Percentiles rank a stretch among this genome's conserved stretches.
phyloP scores from a whole-genome alignment of 305 asterid genomes.

The Rubia peregrina region DNA sequence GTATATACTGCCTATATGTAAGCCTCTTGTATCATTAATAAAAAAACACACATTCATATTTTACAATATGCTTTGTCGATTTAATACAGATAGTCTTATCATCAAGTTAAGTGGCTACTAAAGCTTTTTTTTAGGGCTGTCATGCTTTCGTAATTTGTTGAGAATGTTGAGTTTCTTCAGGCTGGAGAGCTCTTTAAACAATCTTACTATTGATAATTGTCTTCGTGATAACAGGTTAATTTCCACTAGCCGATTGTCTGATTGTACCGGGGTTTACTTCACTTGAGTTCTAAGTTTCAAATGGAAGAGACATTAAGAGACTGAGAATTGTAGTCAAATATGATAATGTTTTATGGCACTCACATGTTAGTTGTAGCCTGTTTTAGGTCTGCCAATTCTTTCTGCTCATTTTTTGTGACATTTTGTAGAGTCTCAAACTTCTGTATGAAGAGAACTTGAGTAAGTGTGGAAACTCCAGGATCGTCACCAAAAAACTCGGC shows the following conservation, averaged over 20 bases:
- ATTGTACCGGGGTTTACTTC: background rate
- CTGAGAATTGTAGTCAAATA: background rate
- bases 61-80: too few species aligned
- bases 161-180: slow-evolving; percentile 89
- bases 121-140: too few species aligned
- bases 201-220: slow-evolving; percentile 58
- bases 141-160: slow-evolving; percentile 29
- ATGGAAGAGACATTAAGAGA: background rate
- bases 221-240: slow-evolving; percentile 67
- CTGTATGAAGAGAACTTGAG: slow-evolving; percentile 50
- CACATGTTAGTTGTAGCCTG: background rate
- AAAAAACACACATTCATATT: too few species aligned
- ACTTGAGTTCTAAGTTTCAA: background rate
- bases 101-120: too few species aligned
- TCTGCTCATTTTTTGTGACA: slow-evolving; percentile 11
- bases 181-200: slow-evolving; percentile 75
- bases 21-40: too few species aligned
- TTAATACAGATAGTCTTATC: too few species aligned
- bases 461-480: slow-evolving; percentile 38
- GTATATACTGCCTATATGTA: too few species aligned
- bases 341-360: background rate
- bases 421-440: slow-evolving; percentile 80
- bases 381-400: background rate
- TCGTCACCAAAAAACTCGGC: slow-evolving; percentile 28
- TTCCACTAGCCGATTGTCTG: background rate